phyloP scores from a whole-genome alignment of 225 moss, liverwort and hornwort genomes.

The Thuidium tamariscinum region DNA sequence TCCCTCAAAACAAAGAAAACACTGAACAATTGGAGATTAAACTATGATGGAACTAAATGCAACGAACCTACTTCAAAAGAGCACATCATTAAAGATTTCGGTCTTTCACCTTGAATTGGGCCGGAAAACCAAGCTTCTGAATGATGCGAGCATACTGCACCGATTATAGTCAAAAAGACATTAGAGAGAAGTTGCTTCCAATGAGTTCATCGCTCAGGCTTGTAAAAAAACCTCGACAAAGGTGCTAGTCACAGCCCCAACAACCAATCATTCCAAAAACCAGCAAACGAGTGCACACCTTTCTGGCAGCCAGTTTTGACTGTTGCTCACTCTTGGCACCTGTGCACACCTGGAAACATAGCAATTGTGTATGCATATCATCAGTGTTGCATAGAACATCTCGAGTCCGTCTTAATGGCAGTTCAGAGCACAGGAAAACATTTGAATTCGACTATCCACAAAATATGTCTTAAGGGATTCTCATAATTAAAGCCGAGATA shows the following conservation, averaged over 20 bases:
- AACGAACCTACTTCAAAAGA: neutral
- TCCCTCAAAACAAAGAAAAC: neutral
- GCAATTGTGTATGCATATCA: neutral
- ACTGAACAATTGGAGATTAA: neutral
- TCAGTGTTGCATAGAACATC: neutral
- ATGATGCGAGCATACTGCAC: conserved; percentile 99
- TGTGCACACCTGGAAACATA: conserved; percentile 76
- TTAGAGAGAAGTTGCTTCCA: conserved; percentile 52
- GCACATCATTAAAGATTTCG: neutral
- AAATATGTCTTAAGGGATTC: neutral
- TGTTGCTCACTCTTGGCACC: conserved; percentile 99
- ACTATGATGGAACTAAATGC: neutral
- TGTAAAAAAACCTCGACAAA: conserved; percentile 22
- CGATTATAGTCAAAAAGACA: conserved; percentile 60
- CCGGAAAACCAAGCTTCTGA: conserved; percentile 98
- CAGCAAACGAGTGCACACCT: conserved; percentile 71
- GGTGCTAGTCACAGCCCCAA: conserved; percentile 32
- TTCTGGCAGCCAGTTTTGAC: conserved; percentile 98
- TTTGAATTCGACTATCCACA: neutral
- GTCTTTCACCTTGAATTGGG: conserved; percentile 78
- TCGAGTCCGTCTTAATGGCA: neutral
- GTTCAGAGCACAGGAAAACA: neutral
- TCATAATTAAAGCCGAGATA: neutral
- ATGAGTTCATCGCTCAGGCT: conserved; percentile 27
- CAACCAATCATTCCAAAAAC: conserved; percentile 34